These are phyloP conservation scores for Cinnamomum micranthum DNA, from an alignment of 164 flowering plant species.

Conservation along the genomic window DNA sequence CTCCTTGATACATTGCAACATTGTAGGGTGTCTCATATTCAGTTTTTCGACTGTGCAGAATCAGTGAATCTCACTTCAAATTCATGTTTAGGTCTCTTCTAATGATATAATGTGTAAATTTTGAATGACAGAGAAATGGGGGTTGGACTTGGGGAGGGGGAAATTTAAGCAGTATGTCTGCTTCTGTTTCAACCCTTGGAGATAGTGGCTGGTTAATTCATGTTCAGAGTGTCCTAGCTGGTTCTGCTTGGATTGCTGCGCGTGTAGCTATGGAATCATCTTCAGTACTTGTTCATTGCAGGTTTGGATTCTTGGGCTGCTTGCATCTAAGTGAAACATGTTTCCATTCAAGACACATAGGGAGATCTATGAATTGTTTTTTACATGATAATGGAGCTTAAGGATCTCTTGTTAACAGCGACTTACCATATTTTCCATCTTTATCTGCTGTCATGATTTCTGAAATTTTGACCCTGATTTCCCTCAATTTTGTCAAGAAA, in stretches of 20 bases:
- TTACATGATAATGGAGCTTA: not conserved
- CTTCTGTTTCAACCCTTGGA: conserved; percentile 96
- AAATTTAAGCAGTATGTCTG: conserved; percentile 98
- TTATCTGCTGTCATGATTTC: not conserved
- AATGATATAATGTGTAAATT: too few species aligned
- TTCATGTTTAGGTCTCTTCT: too few species aligned
- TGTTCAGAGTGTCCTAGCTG: conserved; percentile 89
- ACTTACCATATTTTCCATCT: not conserved
- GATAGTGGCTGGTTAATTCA: conserved; percentile 98
- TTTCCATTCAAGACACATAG: not conserved
- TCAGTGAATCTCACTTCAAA: not conserved
- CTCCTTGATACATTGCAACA: too few species aligned
- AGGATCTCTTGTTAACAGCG: not conserved
- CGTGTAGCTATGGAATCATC: conserved; percentile 88
- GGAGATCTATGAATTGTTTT: too few species aligned
- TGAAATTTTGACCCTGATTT: not conserved
- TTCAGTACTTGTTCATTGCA: conserved; percentile 98
- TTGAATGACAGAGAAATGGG: conserved; percentile 75
- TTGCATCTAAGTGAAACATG: too few species aligned
- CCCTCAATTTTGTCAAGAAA: not conserved
- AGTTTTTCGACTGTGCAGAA: too few species aligned
- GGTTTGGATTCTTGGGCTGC: conserved; percentile 32
- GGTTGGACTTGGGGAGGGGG: conserved; percentile 99
- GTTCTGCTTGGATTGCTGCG: conserved; percentile 99
- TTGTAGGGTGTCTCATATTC: not conserved